These are phyloP conservation scores for Eucalyptus brandiana DNA, from an alignment of 345 rosid genomes.

Conservation along the genomic window DNA sequence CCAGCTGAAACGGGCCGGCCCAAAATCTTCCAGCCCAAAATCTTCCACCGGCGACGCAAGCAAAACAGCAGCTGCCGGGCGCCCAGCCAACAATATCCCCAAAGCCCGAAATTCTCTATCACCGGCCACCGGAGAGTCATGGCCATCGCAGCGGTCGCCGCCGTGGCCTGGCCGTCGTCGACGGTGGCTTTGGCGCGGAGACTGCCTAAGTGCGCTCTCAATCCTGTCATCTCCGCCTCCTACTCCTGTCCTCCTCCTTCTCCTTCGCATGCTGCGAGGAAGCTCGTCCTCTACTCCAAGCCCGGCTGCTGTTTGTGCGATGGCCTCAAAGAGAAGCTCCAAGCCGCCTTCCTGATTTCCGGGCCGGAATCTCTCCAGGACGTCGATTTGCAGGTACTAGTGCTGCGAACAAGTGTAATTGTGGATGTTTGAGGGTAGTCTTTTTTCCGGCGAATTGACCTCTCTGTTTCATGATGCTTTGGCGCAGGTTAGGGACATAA, in stretches of 20 bases:
- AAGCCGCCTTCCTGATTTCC: constrained; percentile 63
- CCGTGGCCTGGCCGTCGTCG: constrained; percentile 13
- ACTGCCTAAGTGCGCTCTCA: background rate
- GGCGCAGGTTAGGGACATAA: constrained; percentile 63
- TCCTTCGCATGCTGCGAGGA: constrained; percentile 14
- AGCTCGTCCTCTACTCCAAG: constrained; percentile 65
- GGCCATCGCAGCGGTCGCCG: constrained; percentile 13
- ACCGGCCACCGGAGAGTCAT: background rate
- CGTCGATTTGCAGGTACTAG: constrained; percentile 53
- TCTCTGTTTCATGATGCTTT: background rate
- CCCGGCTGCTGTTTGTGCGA: constrained; percentile 95
- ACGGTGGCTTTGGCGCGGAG: constrained; percentile 10
- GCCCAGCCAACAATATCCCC: background rate
- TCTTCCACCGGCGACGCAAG: background rate
- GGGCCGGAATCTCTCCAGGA: constrained; percentile 52
- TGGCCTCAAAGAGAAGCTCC: constrained; percentile 88
- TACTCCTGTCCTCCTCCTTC: constrained; percentile 7
- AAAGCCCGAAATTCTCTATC: background rate
- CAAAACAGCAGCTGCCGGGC: background rate
- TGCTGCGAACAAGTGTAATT: background rate
- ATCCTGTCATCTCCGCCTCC: constrained; percentile 6
- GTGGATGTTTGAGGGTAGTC: background rate
- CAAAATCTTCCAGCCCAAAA: background rate
- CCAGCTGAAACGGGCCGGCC: background rate
- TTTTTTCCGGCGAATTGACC: background rate